Base-by-base conservation (phyloP, 2,329 filamentous ascomycete species). In the Cladosporium austrohemisphaericum region DNA sequence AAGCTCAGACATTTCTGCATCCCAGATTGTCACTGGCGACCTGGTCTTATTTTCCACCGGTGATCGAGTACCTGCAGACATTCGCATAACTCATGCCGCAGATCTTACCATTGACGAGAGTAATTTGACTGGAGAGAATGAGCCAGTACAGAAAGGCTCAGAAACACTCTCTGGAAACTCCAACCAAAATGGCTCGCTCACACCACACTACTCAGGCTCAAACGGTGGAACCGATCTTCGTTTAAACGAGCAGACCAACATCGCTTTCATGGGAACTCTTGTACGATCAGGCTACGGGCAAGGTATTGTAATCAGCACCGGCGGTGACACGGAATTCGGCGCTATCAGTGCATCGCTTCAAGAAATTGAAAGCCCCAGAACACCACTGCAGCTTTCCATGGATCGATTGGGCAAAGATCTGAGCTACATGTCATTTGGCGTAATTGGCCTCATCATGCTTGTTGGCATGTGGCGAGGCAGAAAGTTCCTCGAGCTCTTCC, bases 221-320 rank as follows among this genome's bases (percentile, higher is more conserved):
- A 80, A 77, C 25, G 76, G 74, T 53, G 79, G 77, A 8, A 79
- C 73, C 40, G 84, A 86, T 57, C 79, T 87, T 36, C 77, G 81
- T 41, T 71, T 86, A 43, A 87, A 86, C 54, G 85, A 86, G 47
- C 81, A 85, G 59, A 87, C 86, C 60, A 97, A 98, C 62, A 91
- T 98, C 65, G 93, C 91, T 2, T 97, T 96, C 67, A 97, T 98
- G 91, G 93, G 93, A 22, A 98, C 93, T 2, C 70, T 98, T 56
- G 90, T 98, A 26, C 88, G 92, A 57, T 96, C 92, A 28, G 93
- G 93, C 9, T 86, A 98, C 62, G 93, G 93, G 0, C 91, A 95
- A 67, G 93, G 93, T 35, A 85, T 98, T 57, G 93, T 98, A n/a
- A 94, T 96, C 66, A 90, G 91, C 7, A 98, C 93, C 5, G 94